Conservation (phyloP, 1,139 yeast genomes). For the Tardiomyces digboiensis region DNA sequence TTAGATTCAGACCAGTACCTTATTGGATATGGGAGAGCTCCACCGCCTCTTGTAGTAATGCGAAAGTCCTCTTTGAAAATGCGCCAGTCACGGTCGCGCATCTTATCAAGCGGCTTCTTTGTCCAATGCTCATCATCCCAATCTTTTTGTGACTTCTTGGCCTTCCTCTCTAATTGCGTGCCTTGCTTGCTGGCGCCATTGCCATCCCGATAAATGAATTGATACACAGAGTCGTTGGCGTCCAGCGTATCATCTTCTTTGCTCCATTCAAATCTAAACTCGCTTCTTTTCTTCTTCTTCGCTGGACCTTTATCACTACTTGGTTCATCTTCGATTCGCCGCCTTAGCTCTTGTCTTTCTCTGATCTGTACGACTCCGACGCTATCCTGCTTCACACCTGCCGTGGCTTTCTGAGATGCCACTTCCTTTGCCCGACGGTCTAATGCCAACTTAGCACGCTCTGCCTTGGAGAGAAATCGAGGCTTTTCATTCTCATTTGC, state of each 20-base stretch:
- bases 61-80: constrained; percentile 71
- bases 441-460: constrained; percentile 32
- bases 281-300: constrained; percentile 14
- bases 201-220: constrained; percentile 1
- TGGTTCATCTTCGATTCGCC: not conserved
- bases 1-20: constrained; percentile 69
- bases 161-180: constrained; percentile 21
- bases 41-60: constrained; percentile 49
- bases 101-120: constrained; percentile 47
- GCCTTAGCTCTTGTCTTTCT: not conserved
- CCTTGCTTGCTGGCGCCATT: not conserved
- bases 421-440: constrained; percentile 18
- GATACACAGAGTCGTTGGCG: constrained; percentile 35
- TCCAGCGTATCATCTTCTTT: constrained; percentile 53
- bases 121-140: constrained; percentile 53
- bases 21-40: constrained; percentile 46
- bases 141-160: constrained; percentile 8
- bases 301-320: constrained; percentile 4
- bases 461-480: constrained; percentile 37
- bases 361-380: constrained; percentile 1
- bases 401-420: constrained; percentile 1
- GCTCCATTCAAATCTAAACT: constrained; percentile 66
- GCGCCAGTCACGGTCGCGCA: constrained; percentile 88
- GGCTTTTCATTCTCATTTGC: not conserved
- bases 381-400: not conserved